A percentile compares a stretch with the other conserved stretches of the same genome.
Conservation (phyloP, 1,284 basidiomycete genomes). For the Leccinum subrobustum region DNA sequence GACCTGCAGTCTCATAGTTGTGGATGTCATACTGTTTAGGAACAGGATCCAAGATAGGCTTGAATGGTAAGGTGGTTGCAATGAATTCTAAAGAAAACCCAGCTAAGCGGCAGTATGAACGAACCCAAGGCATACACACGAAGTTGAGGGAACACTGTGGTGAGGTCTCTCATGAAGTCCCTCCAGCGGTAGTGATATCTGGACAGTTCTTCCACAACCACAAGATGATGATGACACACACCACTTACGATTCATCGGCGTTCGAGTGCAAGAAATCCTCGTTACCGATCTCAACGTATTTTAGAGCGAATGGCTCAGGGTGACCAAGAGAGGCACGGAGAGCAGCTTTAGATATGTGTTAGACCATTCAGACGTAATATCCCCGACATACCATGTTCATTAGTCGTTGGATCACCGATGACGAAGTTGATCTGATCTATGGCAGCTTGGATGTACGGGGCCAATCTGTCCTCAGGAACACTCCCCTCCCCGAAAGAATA, state of each 20-base stretch:
- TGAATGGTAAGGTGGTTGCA: conserved; percentile 49
- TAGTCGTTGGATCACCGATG: conserved; percentile 48
- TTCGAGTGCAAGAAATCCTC: conserved; percentile 55
- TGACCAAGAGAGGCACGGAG: conserved; percentile 63
- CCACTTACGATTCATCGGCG: conserved; percentile 29
- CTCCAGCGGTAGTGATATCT: conserved; percentile 59
- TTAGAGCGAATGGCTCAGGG: conserved; percentile 56
- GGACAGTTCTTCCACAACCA: background rate
- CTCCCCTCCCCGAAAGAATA: conserved; percentile 54
- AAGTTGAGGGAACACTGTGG: conserved; percentile 58
- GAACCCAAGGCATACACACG: conserved; percentile 38
- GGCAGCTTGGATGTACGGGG: conserved; percentile 65
- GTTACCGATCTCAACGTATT: conserved; percentile 66
- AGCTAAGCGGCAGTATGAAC: background rate
- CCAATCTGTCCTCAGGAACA: conserved; percentile 52
- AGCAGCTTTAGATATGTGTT: conserved; percentile 42
- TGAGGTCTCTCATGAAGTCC: conserved; percentile 52
- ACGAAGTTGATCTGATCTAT: conserved; percentile 75
- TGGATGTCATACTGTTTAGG: conserved; percentile 64
- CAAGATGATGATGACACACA: background rate
- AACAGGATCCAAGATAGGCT: conserved; percentile 50
- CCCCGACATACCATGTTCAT: conserved; percentile 13
- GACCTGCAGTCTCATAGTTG: conserved; percentile 58
- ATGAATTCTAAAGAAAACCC: conserved; percentile 49
- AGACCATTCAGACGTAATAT: background rate